A percentile compares a stretch with the other conserved stretches of the same genome.
phyloP scores from a whole-genome alignment of 441 rosid species.

The Brassica hybrid region DNA sequence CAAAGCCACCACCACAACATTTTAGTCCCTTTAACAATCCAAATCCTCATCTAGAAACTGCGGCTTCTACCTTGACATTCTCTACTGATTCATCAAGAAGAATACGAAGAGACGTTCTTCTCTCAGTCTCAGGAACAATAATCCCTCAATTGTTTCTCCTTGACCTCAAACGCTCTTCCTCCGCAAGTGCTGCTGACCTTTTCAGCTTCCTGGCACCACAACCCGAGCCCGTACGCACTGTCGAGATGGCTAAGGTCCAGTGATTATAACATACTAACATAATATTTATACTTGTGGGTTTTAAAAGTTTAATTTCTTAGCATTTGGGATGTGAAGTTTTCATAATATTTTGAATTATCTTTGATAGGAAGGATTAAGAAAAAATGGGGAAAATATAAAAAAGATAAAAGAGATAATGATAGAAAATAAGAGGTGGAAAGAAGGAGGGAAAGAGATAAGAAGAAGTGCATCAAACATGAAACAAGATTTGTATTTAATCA shows the following conservation, averaged over 20 bases:
- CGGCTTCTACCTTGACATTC: constrained; percentile 11
- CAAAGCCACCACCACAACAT: constrained; percentile 31
- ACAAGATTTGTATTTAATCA: constrained; percentile 64
- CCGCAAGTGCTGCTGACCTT: constrained; percentile 22
- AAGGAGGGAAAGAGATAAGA: constrained; percentile 62
- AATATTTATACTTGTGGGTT: background rate
- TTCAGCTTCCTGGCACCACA: constrained; percentile 14
- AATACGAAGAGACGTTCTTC: constrained; percentile 31
- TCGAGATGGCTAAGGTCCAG: constrained; percentile 37
- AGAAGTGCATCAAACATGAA: constrained; percentile 61
- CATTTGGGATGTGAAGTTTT: background rate
- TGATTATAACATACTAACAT: constrained; percentile 1
- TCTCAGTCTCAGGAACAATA: constrained; percentile 33
- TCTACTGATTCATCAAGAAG: constrained; percentile 23
- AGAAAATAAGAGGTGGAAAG: constrained; percentile 58
- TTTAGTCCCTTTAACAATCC: background rate
- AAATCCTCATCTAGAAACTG: constrained; percentile 6
- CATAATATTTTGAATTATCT: background rate
- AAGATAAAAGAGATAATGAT: constrained; percentile 35
- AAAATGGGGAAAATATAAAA: constrained; percentile 29
- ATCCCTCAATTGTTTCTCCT: constrained; percentile 26
- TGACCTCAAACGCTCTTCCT: constrained; percentile 10
- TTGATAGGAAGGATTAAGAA: constrained; percentile 39
- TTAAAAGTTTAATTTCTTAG: background rate
- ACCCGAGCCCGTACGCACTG: constrained; percentile 42